Conservation (phyloP, 1,139 yeast species). For the Candida smagusa region DNA sequence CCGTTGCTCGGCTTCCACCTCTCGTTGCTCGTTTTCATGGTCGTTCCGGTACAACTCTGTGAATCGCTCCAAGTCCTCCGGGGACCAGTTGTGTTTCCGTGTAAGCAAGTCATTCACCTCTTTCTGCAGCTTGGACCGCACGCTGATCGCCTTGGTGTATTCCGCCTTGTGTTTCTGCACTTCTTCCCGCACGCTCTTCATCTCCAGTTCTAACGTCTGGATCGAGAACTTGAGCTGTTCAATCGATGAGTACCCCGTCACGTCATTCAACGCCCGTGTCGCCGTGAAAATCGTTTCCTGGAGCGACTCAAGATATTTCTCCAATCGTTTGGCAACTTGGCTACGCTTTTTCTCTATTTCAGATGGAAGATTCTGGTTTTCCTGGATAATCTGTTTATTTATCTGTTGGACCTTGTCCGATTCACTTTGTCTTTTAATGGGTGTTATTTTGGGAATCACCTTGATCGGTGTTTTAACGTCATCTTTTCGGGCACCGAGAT, state of each 20-base stretch:
- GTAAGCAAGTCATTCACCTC: constrained; percentile 87
- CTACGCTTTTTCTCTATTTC: constrained; percentile 23
- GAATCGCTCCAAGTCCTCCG: constrained; percentile 76
- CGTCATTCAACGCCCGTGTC: constrained; percentile 76
- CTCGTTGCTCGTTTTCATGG: constrained; percentile 68
- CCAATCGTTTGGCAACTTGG: constrained; percentile 34
- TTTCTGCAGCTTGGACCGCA: constrained; percentile 70
- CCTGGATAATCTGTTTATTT: constrained; percentile 19
- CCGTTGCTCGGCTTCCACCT: constrained; percentile 46
- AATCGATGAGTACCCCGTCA: constrained; percentile 87
- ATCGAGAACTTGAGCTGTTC: constrained; percentile 67
- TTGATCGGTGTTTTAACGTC: background rate
- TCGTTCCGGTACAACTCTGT: constrained; percentile 79
- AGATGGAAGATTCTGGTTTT: constrained; percentile 29
- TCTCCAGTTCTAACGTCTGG: constrained; percentile 45
- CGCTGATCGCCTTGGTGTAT: constrained; percentile 63
- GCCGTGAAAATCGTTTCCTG: constrained; percentile 68
- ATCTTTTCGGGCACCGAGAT: constrained; percentile 14
- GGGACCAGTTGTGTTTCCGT: constrained; percentile 78
- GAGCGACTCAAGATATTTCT: constrained; percentile 55
- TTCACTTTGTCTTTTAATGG: background rate
- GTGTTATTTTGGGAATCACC: background rate
- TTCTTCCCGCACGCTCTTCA: constrained; percentile 46
- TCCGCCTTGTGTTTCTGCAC: constrained; percentile 49
- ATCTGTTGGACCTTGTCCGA: constrained; percentile 7